These are phyloP conservation scores for Pulicaria dysenterica DNA, from an alignment of 129 eudicot genomes.

Conservation along the genomic window DNA sequence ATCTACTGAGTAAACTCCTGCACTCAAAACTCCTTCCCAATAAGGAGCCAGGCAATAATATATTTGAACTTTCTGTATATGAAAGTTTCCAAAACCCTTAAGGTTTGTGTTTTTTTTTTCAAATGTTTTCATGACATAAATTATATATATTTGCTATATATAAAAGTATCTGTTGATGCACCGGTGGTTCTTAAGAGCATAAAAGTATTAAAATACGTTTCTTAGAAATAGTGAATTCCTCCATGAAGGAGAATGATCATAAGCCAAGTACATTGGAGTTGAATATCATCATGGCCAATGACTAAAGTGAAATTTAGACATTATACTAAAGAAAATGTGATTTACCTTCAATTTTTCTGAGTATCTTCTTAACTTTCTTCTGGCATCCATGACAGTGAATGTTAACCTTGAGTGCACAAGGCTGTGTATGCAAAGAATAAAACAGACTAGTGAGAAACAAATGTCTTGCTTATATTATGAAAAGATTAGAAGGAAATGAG, in stretches of 20 bases:
- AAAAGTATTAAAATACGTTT: not conserved
- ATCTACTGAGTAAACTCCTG: slow-evolving; percentile 70
- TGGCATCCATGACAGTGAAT: slow-evolving; percentile 74
- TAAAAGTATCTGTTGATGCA: not conserved
- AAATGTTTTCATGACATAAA: not conserved
- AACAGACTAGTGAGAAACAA: not conserved
- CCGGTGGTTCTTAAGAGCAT: too few relatives aligned
- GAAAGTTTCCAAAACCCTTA: not conserved
- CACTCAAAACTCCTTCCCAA: slow-evolving; percentile 27
- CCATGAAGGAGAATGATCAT: not conserved
- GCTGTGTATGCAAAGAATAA: slow-evolving; percentile 40
- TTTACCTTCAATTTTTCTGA: slow-evolving; percentile 64
- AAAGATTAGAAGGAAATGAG: not conserved
- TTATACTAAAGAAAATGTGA: not conserved
- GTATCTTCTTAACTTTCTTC: slow-evolving; percentile 68
- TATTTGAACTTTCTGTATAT: not conserved
- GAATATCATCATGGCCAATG: too few relatives aligned
- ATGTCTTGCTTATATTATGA: not conserved
- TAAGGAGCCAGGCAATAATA: not conserved
- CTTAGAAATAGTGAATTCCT: not conserved
- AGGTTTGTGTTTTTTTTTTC: not conserved
- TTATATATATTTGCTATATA: not conserved
- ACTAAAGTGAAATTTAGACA: not conserved
- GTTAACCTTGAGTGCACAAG: slow-evolving; percentile 58
- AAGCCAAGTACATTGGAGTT: not conserved